A percentile compares a stretch with the other conserved stretches of the same genome.
These are phyloP conservation scores for Galeopsis tetrahit DNA, from an alignment of 257 asterid species.

Conservation along the genomic window DNA sequence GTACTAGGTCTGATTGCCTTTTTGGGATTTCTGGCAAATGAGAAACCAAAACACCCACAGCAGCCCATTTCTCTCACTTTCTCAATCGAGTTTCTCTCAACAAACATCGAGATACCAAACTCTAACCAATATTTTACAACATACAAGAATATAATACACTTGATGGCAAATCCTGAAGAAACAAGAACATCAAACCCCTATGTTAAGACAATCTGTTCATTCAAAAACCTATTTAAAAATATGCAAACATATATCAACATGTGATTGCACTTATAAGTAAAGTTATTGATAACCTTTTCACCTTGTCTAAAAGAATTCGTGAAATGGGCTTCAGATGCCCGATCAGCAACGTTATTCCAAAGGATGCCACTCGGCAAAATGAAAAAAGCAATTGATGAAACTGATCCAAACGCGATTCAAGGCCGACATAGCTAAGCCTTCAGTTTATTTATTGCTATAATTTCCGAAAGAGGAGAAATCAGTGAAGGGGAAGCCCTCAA, in stretches of 20 bases:
- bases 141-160: conserved; percentile 40
- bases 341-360: conserved; percentile 30
- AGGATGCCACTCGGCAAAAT: conserved; percentile 40
- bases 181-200: conserved; percentile 18
- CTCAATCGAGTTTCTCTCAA: conserved; percentile 53
- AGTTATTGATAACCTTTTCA: conserved; percentile 13
- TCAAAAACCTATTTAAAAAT: not conserved
- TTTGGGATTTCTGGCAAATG: conserved; percentile 59
- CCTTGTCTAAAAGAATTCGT: conserved; percentile 25
- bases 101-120: conserved; percentile 40
- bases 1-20: conserved; percentile 53
- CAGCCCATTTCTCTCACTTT: conserved; percentile 80
- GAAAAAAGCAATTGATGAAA: conserved; percentile 33
- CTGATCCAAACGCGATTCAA: conserved; percentile 33
- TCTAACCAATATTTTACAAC: conserved; percentile 29
- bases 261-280: conserved; percentile 1
- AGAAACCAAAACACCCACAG: conserved; percentile 92
- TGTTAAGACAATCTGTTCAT: not conserved
- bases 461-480: conserved; percentile 12
- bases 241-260: not conserved
- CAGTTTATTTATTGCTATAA: conserved; percentile 24
- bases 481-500: conserved; percentile 28
- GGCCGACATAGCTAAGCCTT: conserved; percentile 37
- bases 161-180: conserved; percentile 64
- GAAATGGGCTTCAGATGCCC: conserved; percentile 37